Percentiles rank a stretch among this genome's conserved stretches.
Evolutionary conservation across 352 stramenopile genomes (phyloP).

Genomic region (Blastocystis hominis): DNA sequence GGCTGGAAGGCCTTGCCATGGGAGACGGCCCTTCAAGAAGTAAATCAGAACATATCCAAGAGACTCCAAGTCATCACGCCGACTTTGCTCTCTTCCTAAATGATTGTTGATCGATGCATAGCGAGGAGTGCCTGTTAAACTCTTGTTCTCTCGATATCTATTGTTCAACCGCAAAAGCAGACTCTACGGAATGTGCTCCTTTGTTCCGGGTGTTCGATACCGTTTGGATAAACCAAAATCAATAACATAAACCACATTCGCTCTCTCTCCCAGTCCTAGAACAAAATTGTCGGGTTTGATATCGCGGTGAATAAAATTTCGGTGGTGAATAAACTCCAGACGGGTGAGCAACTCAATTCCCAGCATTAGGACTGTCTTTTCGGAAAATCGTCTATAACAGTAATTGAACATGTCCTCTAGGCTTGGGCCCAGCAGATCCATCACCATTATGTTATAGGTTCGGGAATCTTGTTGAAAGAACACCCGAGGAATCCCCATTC

Average conservation of each 20-base stretch:
- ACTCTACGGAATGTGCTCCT: conserved; percentile 80
- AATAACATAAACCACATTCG: conserved; percentile 83
- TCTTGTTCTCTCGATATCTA: conserved; percentile 76
- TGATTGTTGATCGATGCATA: conserved; percentile 86
- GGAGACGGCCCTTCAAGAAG: conserved; percentile 78
- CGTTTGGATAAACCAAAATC: conserved; percentile 86
- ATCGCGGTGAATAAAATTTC: conserved; percentile 85
- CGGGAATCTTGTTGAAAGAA: neutral
- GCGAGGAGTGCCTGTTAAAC: conserved; percentile 79
- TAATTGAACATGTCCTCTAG: conserved; percentile 89
- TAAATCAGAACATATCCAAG: conserved; percentile 85
- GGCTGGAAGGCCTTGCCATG: conserved; percentile 84
- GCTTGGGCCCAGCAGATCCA: conserved; percentile 92
- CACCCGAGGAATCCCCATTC: conserved; percentile 60
- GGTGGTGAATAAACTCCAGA: conserved; percentile 84
- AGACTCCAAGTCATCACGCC: conserved; percentile 82
- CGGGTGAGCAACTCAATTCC: conserved; percentile 79
- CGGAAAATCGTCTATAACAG: conserved; percentile 77
- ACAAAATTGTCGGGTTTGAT: conserved; percentile 91
- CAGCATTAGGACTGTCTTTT: conserved; percentile 84
- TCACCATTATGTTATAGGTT: conserved; percentile 91
- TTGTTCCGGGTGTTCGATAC: conserved; percentile 80
- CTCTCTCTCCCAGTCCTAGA: conserved; percentile 76
- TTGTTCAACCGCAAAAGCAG: neutral
- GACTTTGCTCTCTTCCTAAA: conserved; percentile 80